Percentiles rank a stretch among this genome's conserved stretches.
Evolutionary conservation across 176 grass and related monocot genomes (phyloP).

Genomic region (Coix lacrymajobi): DNA sequence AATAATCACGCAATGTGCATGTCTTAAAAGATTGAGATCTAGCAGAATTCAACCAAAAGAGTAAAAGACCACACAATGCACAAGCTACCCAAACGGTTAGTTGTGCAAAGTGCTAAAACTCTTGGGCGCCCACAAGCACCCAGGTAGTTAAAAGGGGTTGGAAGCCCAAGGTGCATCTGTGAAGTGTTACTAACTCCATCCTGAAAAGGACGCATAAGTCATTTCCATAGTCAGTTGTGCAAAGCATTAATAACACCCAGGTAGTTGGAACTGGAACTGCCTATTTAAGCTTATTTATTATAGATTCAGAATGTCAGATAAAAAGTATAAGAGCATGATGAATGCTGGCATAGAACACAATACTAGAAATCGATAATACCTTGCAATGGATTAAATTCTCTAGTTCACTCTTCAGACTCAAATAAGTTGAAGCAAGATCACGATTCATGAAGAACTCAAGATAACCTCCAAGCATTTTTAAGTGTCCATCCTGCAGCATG

Average conservation of each 20-base stretch:
- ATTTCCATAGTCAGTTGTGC: not conserved
- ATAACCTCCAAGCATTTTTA: conserved; percentile 99
- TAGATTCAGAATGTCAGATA: not conserved
- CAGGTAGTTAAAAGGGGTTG: not conserved
- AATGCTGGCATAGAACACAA: not conserved
- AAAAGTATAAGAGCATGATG: not conserved
- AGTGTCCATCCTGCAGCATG: conserved; percentile 70
- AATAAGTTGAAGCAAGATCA: conserved; percentile 78
- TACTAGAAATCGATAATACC: conserved; percentile 32
- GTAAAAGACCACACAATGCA: not conserved
- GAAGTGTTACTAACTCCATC: not conserved
- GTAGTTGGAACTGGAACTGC: not conserved
- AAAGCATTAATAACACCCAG: too few relatives aligned
- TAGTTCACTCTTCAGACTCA: conserved; percentile 80
- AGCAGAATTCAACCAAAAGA: not conserved
- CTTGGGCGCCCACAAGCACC: not conserved
- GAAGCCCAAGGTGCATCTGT: not conserved
- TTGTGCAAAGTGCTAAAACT: not conserved
- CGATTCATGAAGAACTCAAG: conserved; percentile 96
- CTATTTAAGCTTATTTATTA: not conserved
- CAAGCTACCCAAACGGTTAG: not conserved
- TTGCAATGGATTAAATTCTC: conserved; percentile 75
- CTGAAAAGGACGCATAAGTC: not conserved
- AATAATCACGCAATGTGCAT: not conserved
- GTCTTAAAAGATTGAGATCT: not conserved